Evolutionary conservation across 352 stramenopile species (phyloP), one percentile per base, ranked within the genome.

Genomic region (Phytophthora gonapodyides): DNA sequence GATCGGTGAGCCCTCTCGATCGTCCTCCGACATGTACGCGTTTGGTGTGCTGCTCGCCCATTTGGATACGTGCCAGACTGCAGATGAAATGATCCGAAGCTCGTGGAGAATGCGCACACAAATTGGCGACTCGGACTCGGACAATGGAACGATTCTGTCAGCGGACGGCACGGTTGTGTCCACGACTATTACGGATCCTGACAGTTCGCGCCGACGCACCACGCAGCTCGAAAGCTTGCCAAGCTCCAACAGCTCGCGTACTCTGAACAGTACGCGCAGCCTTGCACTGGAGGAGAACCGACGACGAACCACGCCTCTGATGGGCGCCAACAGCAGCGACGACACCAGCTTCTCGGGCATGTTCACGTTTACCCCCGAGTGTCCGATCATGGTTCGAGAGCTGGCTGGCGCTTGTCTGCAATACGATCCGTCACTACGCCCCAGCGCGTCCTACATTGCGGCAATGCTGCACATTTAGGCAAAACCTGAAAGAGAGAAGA

Each of bases 361-460:
- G 77, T 90, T 92, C 50, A 70, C 70, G n/a, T 90, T 93, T 58
- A 87, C 80, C 15, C 73, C 79, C 1, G 75, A 88, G 38, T 93
- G 84, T 44, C 82, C 84, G 0, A 61, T 61, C 3, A 70, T 77
- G 42, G 68, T 93, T 11, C 65, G 67, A 13, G 78, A 91, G 27
- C 68, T 93, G 34, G 84, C 84, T 46, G 61, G 58, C 1, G 82
- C 76, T 15, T 93, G 83, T 58, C 64, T 93, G 17, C 79, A 91
- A 21, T 83, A 80, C 48, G 84, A 93, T 55, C 80, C 84, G 42
- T 87, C 76, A 27, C 60, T 90, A 55, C 78, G 84, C 16, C 84
- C 84, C 19, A 91, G 80, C 24, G 80, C 84, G 21, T 83, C 78
- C 54, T 89, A 93, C 54, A 82, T 91, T 41, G 73, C 79, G 49